phyloP scores from a whole-genome alignment of 441 rosid genomes.

The Capsella rubella region DNA sequence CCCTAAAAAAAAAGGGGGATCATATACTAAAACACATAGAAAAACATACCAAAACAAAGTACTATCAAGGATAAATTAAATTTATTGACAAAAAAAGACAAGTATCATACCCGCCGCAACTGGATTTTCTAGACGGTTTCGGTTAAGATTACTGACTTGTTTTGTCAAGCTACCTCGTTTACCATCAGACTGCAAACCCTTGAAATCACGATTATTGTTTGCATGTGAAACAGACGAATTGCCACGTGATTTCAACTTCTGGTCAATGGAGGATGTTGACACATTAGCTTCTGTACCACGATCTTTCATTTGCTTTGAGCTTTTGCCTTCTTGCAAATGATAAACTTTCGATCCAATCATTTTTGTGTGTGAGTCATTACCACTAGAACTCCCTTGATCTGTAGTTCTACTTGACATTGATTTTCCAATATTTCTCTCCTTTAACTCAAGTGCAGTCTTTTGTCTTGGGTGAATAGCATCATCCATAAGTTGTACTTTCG shows the following conservation, averaged over 20 bases:
- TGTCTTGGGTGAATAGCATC: conserved; percentile 66
- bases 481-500: conserved; percentile 72
- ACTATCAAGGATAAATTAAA: conserved; percentile 16
- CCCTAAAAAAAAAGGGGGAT: not conserved
- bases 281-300: conserved; percentile 50
- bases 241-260: conserved; percentile 62
- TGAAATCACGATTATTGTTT: conserved; percentile 61
- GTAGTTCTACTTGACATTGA: conserved; percentile 74
- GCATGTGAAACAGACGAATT: conserved; percentile 53
- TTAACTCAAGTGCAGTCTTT: conserved; percentile 59
- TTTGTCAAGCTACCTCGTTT: conserved; percentile 60
- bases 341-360: conserved; percentile 58
- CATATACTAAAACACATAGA: not conserved
- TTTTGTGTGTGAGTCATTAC: conserved; percentile 67
- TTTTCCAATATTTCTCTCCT: conserved; percentile 73
- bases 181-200: conserved; percentile 65
- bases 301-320: conserved; percentile 66
- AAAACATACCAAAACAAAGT: conserved; percentile 30
- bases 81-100: conserved; percentile 38
- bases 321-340: conserved; percentile 65
- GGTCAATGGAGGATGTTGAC: conserved; percentile 53
- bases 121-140: conserved; percentile 58
- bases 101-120: conserved; percentile 61
- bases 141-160: conserved; percentile 57
- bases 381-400: conserved; percentile 54